These are phyloP conservation scores for Macrophomina tecta DNA, from an alignment of 2,329 filamentous ascomycete species.

Conservation along the genomic window DNA sequence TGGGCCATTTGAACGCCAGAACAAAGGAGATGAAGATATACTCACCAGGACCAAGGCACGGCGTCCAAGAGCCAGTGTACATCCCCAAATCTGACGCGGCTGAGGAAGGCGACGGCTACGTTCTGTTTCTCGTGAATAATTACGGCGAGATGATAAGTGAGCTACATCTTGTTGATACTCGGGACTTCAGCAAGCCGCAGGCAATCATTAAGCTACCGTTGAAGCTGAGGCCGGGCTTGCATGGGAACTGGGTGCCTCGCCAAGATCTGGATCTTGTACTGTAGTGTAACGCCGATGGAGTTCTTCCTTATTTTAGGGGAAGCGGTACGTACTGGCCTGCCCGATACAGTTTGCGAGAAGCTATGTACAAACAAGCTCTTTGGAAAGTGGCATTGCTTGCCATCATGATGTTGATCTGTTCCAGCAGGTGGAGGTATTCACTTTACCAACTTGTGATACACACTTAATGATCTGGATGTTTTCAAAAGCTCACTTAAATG, in stretches of 20 bases:
- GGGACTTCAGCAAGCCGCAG: conserved; percentile 39
- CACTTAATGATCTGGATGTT: too few species aligned
- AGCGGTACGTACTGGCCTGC: too few species aligned
- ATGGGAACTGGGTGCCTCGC: conserved; percentile 42
- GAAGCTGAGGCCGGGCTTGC: conserved; percentile 41
- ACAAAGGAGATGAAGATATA: conserved; percentile 50
- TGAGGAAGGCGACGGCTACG: conserved; percentile 42
- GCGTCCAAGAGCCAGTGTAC: conserved; percentile 23
- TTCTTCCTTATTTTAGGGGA: too few species aligned
- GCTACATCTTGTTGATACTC: conserved; percentile 43
- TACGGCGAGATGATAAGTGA: conserved; percentile 46
- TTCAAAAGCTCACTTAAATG: too few species aligned
- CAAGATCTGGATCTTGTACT: not conserved
- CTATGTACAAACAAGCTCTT: too few species aligned
- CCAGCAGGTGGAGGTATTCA: too few species aligned
- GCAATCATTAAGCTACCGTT: conserved; percentile 43
- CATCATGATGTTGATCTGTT: too few species aligned
- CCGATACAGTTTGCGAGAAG: too few species aligned
- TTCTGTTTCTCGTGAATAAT: conserved; percentile 41
- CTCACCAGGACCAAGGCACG: conserved; percentile 50
- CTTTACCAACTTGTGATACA: too few species aligned
- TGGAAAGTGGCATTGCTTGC: too few species aligned
- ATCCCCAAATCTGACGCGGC: conserved; percentile 13
- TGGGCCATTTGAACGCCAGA: conserved; percentile 51
- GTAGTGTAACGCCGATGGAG: not conserved